phyloP scores from a whole-genome alignment of 208 protist genomes.

The Acanthamoeba lenticulata region DNA sequence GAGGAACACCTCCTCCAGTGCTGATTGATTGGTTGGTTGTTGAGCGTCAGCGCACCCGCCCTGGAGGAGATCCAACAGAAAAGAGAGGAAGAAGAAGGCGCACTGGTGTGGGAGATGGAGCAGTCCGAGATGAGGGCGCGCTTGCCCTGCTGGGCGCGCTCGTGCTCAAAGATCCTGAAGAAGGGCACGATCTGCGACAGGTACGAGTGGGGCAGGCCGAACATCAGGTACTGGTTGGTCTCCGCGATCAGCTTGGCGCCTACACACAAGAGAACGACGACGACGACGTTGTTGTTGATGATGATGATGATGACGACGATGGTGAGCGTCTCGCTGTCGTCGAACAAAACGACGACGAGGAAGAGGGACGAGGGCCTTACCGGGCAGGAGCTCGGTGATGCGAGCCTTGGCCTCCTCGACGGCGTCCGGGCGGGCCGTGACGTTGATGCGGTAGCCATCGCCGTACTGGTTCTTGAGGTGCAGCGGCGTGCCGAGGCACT shows the following conservation, averaged over 20 bases:
- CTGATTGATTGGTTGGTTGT: too few relatives aligned
- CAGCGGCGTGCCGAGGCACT: slow-evolving; percentile 76
- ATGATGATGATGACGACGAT: too few relatives aligned
- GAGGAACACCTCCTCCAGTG: slow-evolving; percentile 36
- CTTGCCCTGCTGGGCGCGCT: background rate
- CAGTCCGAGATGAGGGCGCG: background rate
- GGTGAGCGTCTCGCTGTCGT: too few relatives aligned
- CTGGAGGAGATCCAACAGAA: too few relatives aligned
- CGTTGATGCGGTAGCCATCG: slow-evolving; percentile 77
- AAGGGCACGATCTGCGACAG: slow-evolving; percentile 48
- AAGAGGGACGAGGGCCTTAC: too few relatives aligned
- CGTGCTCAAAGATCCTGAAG: slow-evolving; percentile 27
- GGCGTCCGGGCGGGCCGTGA: slow-evolving; percentile 38
- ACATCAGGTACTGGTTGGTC: slow-evolving; percentile 44
- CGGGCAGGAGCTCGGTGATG: background rate
- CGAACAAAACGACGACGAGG: too few relatives aligned
- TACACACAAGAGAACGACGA: too few relatives aligned
- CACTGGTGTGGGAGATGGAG: slow-evolving; percentile 60
- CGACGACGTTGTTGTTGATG: too few relatives aligned
- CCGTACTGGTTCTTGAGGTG: slow-evolving; percentile 81
- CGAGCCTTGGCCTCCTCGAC: background rate
- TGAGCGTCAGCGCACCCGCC: too few relatives aligned
- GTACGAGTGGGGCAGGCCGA: slow-evolving; percentile 5
- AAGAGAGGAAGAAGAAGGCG: too few relatives aligned
- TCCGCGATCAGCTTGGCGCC: slow-evolving; percentile 22